These are phyloP conservation scores for Cornus suecica DNA, from an alignment of 148 eudicot species.

Conservation along the genomic window DNA sequence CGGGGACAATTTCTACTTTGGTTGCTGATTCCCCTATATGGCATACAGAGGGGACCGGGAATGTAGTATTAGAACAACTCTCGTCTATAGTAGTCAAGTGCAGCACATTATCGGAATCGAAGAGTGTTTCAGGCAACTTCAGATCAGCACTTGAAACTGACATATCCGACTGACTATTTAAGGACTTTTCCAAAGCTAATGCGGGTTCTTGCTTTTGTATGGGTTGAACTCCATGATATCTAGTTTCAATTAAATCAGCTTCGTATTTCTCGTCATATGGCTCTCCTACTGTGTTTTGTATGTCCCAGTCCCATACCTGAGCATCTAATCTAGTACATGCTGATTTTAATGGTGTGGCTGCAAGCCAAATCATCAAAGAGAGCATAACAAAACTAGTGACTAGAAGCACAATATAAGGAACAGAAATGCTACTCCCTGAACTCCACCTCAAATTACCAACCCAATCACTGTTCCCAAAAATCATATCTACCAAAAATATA, in stretches of 20 bases:
- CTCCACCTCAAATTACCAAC: constrained; percentile 71
- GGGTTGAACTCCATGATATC: constrained; percentile 27
- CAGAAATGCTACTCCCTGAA: constrained; percentile 44
- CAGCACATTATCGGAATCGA: constrained; percentile 47
- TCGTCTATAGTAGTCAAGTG: constrained; percentile 37
- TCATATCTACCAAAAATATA: constrained; percentile 75
- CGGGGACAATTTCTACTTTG: constrained; percentile 20
- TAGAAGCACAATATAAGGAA: constrained; percentile 57
- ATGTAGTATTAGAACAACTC: constrained; percentile 21
- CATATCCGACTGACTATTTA: constrained; percentile 23
- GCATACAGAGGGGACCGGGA: constrained; percentile 18
- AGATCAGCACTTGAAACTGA: constrained; percentile 34
- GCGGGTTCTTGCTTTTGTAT: constrained; percentile 35
- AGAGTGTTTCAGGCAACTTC: constrained; percentile 54
- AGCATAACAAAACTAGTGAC: constrained; percentile 45
- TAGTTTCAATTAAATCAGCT: constrained; percentile 27
- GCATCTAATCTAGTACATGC: constrained; percentile 43
- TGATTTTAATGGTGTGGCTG: constrained; percentile 78
- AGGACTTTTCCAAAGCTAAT: constrained; percentile 24
- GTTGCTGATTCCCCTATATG: constrained; percentile 28
- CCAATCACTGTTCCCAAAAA: constrained; percentile 89
- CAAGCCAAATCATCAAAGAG: constrained; percentile 65
- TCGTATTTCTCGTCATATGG: constrained; percentile 30
- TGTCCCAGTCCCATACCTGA: constrained; percentile 52
- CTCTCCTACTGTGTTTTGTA: constrained; percentile 29